A percentile compares a stretch with the other conserved stretches of the same genome.
Evolutionary conservation across 306 rosid genomes (phyloP).

Genomic region (Albizia julibrissin): DNA sequence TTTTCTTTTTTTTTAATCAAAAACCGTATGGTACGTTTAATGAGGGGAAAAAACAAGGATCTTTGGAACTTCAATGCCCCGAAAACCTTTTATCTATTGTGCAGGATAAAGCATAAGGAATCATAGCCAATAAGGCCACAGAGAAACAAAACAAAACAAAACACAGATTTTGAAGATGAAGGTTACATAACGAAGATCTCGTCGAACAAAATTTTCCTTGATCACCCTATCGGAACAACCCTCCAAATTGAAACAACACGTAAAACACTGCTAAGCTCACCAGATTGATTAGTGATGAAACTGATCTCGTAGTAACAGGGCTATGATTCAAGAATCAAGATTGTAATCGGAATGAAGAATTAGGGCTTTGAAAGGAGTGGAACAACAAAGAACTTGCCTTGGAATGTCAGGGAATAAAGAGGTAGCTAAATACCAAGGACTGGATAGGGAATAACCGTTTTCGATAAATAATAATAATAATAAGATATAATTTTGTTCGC

Average conservation of each 20-base stretch:
- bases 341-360: conserved; percentile 16
- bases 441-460: no score
- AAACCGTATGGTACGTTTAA: not conserved
- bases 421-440: not conserved
- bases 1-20: no score
- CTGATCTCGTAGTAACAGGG: conserved; percentile 18
- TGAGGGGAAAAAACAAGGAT: not conserved
- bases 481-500: no score
- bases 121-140: not conserved
- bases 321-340: not conserved
- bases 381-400: not conserved
- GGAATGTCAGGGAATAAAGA: not conserved
- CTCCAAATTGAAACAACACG: not conserved
- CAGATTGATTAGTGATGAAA: conserved; percentile 27
- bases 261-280: conserved; percentile 7
- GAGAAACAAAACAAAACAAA: conserved; percentile 8
- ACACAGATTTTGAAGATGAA: not conserved
- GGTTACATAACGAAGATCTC: not conserved
- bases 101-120: not conserved
- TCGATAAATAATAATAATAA: no score
- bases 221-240: not conserved
- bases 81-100: not conserved
- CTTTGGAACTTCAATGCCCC: not conserved
- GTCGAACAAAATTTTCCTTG: not conserved
- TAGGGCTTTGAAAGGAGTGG: conserved; percentile 23